Conservation (phyloP, 768 basidiomycete genomes). For the Agrocybe praecox region DNA sequence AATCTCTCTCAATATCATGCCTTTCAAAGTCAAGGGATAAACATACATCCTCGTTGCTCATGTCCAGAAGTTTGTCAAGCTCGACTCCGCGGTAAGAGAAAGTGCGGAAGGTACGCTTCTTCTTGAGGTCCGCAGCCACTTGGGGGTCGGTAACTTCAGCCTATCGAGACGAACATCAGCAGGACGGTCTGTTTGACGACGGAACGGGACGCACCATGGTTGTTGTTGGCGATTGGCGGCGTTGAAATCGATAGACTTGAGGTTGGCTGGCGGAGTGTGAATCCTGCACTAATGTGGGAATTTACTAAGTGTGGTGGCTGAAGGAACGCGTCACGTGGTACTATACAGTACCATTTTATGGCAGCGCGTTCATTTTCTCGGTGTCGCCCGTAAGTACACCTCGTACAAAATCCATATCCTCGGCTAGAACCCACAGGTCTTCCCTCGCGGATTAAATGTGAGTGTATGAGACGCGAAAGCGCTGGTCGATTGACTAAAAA, state of each 20-base stretch:
- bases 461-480: constrained; percentile 11
- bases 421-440: constrained; percentile 95
- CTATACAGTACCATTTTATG: constrained; percentile 56
- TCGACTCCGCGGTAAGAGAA: constrained; percentile 98
- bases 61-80: constrained; percentile 96
- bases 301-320: constrained; percentile 40
- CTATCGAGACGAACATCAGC: constrained; percentile 37
- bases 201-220: constrained; percentile 40
- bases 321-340: constrained; percentile 43
- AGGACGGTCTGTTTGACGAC: constrained; percentile 5
- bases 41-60: constrained; percentile 94
- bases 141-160: constrained; percentile 93
- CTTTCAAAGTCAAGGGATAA: not conserved
- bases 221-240: constrained; percentile 41
- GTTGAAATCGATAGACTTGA: constrained; percentile 34
- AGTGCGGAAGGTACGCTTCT: constrained; percentile 98
- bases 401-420: constrained; percentile 39
- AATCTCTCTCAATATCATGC: not conserved
- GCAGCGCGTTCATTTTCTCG: constrained; percentile 12
- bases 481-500: constrained; percentile 3
- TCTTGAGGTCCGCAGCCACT: constrained; percentile 96
- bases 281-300: constrained; percentile 25
- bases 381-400: constrained; percentile 16
- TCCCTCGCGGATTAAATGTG: constrained; percentile 90
- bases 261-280: constrained; percentile 31